Evolutionary conservation across 805 yeast species (phyloP), one percentile per base, ranked within the genome.

Genomic region (Kodamaea leandrae): DNA sequence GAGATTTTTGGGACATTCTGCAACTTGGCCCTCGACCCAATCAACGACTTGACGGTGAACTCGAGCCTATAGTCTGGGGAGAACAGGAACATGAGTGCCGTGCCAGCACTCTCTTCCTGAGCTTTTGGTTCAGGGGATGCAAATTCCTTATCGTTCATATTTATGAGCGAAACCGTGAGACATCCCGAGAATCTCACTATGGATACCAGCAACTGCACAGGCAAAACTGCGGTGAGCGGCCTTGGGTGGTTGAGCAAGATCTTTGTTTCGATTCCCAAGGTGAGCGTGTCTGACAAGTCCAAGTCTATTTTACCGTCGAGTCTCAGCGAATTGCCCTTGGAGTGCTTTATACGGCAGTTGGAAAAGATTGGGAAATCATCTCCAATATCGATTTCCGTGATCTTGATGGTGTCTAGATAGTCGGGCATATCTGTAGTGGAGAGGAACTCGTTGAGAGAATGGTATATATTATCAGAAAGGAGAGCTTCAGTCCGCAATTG

Each of bases 361-460:
- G 96, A 86, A 58, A 93, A 86, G 38, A 93, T 86, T 3, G 99
- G 99, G 58, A 83, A 93, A 61, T 90, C 97, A 57, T 88, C 86
- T 24, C 99, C 99, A 43, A 93, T 82, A 53, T 89, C 91, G 18
- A 93, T 80, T 54, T 91, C 97, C 1, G 90, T 85, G 36, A 93
- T 78, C 45, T 76, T 76, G 29, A 93, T 81, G 17, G 77, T 74
- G 56, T 83, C 96, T 36, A 93, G 60, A 59, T 82, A 91, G 41
- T 83, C 90, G 1, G 97, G 96, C 17, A 86, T 61, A 16, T 77
- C 77, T 48, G 82, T 78, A 13, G 72, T 66, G 36, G 72, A 67
- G 33, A 91, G 67, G 38, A 86, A 78, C 37, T 76, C 79, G 53
- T 86, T 82, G 37, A 93, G 67, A 1, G 89, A 81, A 49, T 85